phyloP scores from a whole-genome alignment of 257 asterid species.

The Anisodus acutangulus region DNA sequence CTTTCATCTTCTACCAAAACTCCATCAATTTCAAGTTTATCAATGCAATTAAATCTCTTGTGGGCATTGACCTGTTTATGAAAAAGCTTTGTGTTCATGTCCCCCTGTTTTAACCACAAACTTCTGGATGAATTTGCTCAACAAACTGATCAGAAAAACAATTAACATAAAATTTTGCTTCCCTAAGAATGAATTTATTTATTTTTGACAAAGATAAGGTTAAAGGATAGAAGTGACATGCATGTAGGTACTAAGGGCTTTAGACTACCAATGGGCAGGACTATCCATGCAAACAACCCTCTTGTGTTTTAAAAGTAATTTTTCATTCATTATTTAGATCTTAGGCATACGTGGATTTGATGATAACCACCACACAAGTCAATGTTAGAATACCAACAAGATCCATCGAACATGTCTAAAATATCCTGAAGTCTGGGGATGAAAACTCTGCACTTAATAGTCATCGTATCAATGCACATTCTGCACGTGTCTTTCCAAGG shows the following conservation, averaged over 20 bases:
- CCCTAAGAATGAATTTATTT: background rate
- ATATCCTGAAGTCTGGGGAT: background rate
- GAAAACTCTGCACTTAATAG: background rate
- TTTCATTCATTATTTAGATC: background rate
- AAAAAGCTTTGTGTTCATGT: background rate
- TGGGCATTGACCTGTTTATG: background rate
- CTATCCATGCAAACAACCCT: background rate
- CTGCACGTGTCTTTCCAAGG: background rate
- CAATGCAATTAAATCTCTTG: background rate
- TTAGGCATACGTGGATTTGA: background rate
- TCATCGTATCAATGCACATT: background rate
- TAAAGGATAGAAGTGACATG: background rate
- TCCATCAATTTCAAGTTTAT: background rate
- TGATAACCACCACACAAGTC: slow-evolving; percentile 3
- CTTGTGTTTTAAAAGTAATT: too few species aligned
- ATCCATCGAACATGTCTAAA: background rate
- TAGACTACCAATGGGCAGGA: background rate
- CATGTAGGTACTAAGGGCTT: background rate
- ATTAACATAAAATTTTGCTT: background rate
- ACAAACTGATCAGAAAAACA: background rate
- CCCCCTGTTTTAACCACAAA: background rate
- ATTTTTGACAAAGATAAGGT: background rate
- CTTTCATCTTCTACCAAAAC: background rate
- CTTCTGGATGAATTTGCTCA: background rate
- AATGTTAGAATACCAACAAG: background rate